Evolutionary conservation across 192 early-diverging fungal species (phyloP), one percentile per base, ranked within the genome.

Genomic region (Umbelopsis sp.): DNA sequence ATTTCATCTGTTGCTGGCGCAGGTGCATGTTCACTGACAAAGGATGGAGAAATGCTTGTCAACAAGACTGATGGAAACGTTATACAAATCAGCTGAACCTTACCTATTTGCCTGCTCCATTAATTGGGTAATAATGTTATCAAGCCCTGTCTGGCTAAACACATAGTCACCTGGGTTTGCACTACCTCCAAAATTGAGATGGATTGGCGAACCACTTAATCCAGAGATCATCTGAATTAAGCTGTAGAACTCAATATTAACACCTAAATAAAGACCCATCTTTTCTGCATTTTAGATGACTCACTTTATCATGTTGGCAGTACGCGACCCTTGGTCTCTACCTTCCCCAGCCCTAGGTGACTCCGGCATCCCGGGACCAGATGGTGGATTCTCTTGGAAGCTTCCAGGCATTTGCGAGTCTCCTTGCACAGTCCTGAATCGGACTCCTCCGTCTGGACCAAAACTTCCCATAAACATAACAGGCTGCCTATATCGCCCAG

Each of bases 51-150:
- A 49, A 23, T 37, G 12, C 45, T 37, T 13, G 65, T 22, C 22
- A 18, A 27, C 48, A 25, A 64, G 11, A 7, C 55, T 21, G 27
- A 21, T 61, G 47, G 44, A 22, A 51, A 64, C 41, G 22, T 3
- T n/a, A 44, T 9, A 67, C 21, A 11, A 35, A 33, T 0, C 16
- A 23, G 12, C 25, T 16, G 10, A 15, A 44, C 72, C 68, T 73
- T 81, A 87, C 86, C 81, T 82, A 47, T 73, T 75, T 68, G 83
- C 82, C 66, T 91, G 87, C 53, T 93, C 91, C 92, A 93, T 92
- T 74, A 91, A 77, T 68, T 91, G 93, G 9, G 93, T 87, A 49
- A 98, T 92, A 65, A 98, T 93, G 73, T 93, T 90, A 77, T 98
- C 96, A 20, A 95, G 82, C 20, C 89, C 93, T 68, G 81, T 74